These are phyloP conservation scores for Suillus tomentosus DNA, from an alignment of 768 basidiomycete genomes.

Conservation along the genomic window DNA sequence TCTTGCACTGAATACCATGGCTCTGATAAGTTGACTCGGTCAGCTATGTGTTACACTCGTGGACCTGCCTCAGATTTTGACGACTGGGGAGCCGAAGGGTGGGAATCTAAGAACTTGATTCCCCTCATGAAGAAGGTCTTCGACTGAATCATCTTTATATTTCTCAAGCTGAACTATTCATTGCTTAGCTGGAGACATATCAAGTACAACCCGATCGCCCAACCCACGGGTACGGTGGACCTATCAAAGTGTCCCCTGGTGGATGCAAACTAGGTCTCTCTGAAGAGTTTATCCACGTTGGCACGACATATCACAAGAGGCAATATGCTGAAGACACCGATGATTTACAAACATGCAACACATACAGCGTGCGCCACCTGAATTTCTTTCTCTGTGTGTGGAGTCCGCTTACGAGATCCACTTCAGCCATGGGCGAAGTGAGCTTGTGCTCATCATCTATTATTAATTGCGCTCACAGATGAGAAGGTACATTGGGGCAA, in stretches of 20 bases:
- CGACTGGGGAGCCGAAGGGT: slow-evolving; percentile 30
- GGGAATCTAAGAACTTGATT: slow-evolving; percentile 28
- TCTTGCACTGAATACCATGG: neutral
- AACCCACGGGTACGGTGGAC: slow-evolving; percentile 27
- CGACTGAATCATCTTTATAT: neutral
- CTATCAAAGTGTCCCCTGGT: slow-evolving; percentile 26
- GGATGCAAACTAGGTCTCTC: slow-evolving; percentile 27
- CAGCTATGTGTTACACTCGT: slow-evolving; percentile 25
- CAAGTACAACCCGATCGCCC: slow-evolving; percentile 17
- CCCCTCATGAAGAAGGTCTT: slow-evolving; percentile 29
- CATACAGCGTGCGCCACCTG: slow-evolving; percentile 24
- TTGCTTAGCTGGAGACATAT: slow-evolving; percentile 24
- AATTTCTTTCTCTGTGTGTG: neutral
- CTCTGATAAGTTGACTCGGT: neutral
- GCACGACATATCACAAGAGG: slow-evolving; percentile 48
- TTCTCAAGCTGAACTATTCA: neutral
- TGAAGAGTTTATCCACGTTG: slow-evolving; percentile 50
- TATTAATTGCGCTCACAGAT: neutral
- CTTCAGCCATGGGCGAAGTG: slow-evolving; percentile 24
- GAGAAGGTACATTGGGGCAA: slow-evolving; percentile 52
- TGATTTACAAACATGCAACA: slow-evolving; percentile 36
- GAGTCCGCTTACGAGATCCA: neutral
- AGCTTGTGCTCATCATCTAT: neutral
- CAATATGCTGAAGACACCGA: slow-evolving; percentile 48
- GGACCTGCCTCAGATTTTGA: slow-evolving; percentile 31